A percentile compares a stretch with the other conserved stretches of the same genome.
phyloP scores from a whole-genome alignment of 805 yeast genomes.

The Metschnikowia noctiluminum region DNA sequence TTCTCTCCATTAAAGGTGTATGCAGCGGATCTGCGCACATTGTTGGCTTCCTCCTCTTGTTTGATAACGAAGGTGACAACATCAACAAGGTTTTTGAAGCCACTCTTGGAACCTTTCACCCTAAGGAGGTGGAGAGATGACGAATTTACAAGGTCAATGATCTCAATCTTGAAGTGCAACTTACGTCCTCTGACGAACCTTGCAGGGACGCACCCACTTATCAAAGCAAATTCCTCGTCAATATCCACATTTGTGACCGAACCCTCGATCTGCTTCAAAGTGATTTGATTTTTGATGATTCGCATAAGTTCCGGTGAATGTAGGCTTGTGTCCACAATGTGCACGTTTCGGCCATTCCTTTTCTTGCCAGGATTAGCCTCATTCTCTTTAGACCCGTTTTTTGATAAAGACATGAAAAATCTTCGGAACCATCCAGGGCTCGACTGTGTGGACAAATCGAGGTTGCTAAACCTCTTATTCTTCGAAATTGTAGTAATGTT shows the following conservation, averaged over 20 bases:
- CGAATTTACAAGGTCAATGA: slow-evolving; percentile 35
- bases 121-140: slow-evolving; percentile 42
- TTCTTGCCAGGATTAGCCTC: slow-evolving; percentile 6
- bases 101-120: slow-evolving; percentile 45
- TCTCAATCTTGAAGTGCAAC: slow-evolving; percentile 44
- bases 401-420: slow-evolving; percentile 27
- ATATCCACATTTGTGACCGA: slow-evolving; percentile 41
- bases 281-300: slow-evolving; percentile 39
- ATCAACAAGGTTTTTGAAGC: slow-evolving; percentile 41
- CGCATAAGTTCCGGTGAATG: slow-evolving; percentile 29
- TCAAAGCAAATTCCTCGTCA: slow-evolving; percentile 41
- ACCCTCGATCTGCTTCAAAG: slow-evolving; percentile 48
- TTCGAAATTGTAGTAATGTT: slow-evolving; percentile 26
- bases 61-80: slow-evolving; percentile 45
- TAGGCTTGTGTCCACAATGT: slow-evolving; percentile 33
- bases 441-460: slow-evolving; percentile 12
- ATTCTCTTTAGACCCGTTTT: slow-evolving; percentile 5
- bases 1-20: slow-evolving; percentile 11
- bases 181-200: slow-evolving; percentile 43
- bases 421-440: slow-evolving; percentile 36
- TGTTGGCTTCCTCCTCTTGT: slow-evolving; percentile 36
- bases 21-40: slow-evolving; percentile 13
- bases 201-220: slow-evolving; percentile 48
- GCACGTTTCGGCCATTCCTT: slow-evolving; percentile 19
- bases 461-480: slow-evolving; percentile 8